Evolutionary conservation across 1,284 basidiomycete species (phyloP), one percentile per base, ranked within the genome.

Genomic region (Paramarasmius palmivorus): DNA sequence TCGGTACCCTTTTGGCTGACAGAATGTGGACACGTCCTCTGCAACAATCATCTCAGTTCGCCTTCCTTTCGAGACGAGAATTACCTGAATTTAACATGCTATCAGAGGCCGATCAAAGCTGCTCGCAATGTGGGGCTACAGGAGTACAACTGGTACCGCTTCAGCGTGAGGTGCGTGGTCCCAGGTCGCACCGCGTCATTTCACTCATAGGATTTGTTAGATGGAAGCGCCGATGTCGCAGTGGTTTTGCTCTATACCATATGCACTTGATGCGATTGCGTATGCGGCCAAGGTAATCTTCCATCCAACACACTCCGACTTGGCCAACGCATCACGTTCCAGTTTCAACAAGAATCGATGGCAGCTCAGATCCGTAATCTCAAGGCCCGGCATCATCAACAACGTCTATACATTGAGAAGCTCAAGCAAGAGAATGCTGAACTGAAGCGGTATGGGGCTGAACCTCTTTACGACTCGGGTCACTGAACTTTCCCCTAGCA

Each of bases 1-100:
- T 81, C 82, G 19, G 71, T 88, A 22, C 90, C 90, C 0, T 92
- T 92, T 66, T 92, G 90, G 90, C 73, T 92, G 54, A 91, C 90
- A 1, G 88, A 91, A 65, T 92, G 90, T 61, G 88, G 88, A 0
- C 90, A 92, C 73, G 79, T 92, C 48, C 62, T 92, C 25, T 92
- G 90, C 74, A 92, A 92, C 63, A 77, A 80, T 41, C 90, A 92
- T 69, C 80, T 92, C 62, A 88, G 90, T 92, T 64, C 63, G 86
- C 74, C 22, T 12, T 12, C 40, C 32, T 1, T 15, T 44, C 37
- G 4, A 12, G 36, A n/a, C 14, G 22, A 9, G 12, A 36, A 5
- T 19, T 10, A 17, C 12, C 25, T 47, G 19, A 26, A 32, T 15
- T n/a, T 35, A 4, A 23, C 32, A n/a, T 14, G 20, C 5, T 6